Evolutionary conservation across 2,329 filamentous ascomycete genomes (phyloP), one percentile per base, ranked within the genome.

Genomic region (Amphichorda felina): DNA sequence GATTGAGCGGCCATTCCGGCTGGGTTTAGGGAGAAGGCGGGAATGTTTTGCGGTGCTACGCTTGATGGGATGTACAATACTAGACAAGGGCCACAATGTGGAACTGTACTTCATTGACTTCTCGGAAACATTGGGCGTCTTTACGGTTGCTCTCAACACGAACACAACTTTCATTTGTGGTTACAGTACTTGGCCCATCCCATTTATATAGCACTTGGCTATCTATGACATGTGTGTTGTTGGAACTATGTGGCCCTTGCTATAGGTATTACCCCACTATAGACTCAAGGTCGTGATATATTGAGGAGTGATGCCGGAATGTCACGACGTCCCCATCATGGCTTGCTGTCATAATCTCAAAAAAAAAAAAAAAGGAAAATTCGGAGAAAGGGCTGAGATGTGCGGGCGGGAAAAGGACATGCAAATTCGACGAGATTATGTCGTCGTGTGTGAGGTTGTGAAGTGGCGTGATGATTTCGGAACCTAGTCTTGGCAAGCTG

Each of bases 1-100:
- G 10, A 6, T 24, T 24, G 21, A 24, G 21, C 21, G 21, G 21
- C 10, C 6, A 10, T 10, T 19, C n/a, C 22, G 29, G 13, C 26
- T n/a, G 29, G 35, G 8, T n/a, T 15, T n/a, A 22, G 15, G 18
- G 15, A 4, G 27, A 18, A 28, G 11, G 18, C 26, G 14, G 31
- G 31, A n/a, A 21, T 24, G 21, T 24, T 29, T 7, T 7, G 7
- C 27, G 27, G 33, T 36, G 18, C 35, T 31, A 30, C 31, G 36
- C 30, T 11, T 21, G 30, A 38, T 31, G 18, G 19, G 36, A 38
- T 38, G 36, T 38, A 38, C 36, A 34, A 30, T 38, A 38, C 16
- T 24, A 19, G 26, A 35, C 15, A 21, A 30, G 15, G 17, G 28
- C 28, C 17, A 34, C 22, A 11, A 15, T 15, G 18, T 15, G 30